Conservation (phyloP, 352 stramenopile species). For the Globisporangium canariense region DNA sequence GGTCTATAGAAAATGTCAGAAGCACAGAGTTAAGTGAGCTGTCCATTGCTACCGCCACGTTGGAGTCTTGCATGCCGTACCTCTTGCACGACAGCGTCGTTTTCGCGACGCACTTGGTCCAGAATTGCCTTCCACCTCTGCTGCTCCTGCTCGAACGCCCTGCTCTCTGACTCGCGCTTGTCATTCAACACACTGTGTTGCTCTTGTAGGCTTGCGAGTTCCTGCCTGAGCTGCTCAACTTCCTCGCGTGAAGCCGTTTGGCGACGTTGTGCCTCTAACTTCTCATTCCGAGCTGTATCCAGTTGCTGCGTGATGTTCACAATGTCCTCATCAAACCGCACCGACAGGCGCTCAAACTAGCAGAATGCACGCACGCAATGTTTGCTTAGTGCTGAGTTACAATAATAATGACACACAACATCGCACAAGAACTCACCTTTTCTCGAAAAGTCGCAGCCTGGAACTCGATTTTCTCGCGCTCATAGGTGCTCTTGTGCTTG, state of each 20-base stretch:
- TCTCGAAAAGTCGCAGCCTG: constrained; percentile 20
- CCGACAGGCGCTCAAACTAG: constrained; percentile 15
- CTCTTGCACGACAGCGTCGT: constrained; percentile 8
- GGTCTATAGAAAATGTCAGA: neutral
- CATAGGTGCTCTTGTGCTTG: constrained; percentile 16
- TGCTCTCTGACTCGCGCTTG: constrained; percentile 5
- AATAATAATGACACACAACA: neutral
- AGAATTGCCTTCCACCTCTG: constrained; percentile 18
- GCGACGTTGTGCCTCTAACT: neutral
- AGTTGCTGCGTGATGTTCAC: constrained; percentile 15
- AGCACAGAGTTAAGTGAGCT: neutral
- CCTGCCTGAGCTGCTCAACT: neutral
- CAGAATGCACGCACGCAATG: neutral
- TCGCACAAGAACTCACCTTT: constrained; percentile 7
- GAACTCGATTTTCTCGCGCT: constrained; percentile 27
- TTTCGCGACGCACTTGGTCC: neutral
- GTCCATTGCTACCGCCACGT: neutral
- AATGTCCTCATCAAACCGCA: constrained; percentile 20
- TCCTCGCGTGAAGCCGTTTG: neutral
- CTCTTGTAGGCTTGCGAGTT: neutral
- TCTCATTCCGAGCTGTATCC: constrained; percentile 11
- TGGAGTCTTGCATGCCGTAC: neutral
- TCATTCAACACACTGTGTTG: neutral
- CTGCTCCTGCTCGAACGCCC: constrained; percentile 16
- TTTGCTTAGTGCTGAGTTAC: neutral